phyloP scores from a whole-genome alignment of 176 grass and related monocot genomes.

The Areca catechu region DNA sequence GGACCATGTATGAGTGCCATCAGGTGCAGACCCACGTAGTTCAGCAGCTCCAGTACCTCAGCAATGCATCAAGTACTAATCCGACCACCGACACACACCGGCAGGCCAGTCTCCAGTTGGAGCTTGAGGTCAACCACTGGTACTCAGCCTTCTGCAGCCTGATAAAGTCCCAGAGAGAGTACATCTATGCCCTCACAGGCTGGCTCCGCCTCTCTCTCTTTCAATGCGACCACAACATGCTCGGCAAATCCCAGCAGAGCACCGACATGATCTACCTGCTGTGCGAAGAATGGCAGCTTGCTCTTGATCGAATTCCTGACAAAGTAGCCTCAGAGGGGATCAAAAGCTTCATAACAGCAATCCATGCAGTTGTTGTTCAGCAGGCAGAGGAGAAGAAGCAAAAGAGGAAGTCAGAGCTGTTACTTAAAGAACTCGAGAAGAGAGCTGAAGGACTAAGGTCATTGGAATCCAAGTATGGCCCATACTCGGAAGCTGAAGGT shows the following conservation, averaged over 20 bases:
- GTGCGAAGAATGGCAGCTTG: conserved; percentile 97
- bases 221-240: conserved; percentile 60
- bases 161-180: conserved; percentile 78
- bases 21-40: conserved; percentile 98
- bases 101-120: conserved; percentile 77
- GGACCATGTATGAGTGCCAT: conserved; percentile 98
- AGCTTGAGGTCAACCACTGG: conserved; percentile 88
- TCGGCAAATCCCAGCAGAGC: conserved; percentile 38
- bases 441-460: conserved; percentile 65
- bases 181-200: conserved; percentile 78
- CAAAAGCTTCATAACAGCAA: conserved; percentile 76
- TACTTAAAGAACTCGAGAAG: conserved; percentile 77
- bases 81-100: conserved; percentile 68
- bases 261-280: conserved; percentile 64
- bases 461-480: conserved; percentile 50
- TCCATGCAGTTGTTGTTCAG: conserved; percentile 63
- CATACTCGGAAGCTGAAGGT: conserved; percentile 25
- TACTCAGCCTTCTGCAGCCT: conserved; percentile 84
- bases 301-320: conserved; percentile 81
- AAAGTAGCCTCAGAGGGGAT: conserved; percentile 94
- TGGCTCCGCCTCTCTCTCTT: conserved; percentile 96
- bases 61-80: conserved; percentile 44
- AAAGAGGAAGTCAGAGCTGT: conserved; percentile 67
- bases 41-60: conserved; percentile 85
- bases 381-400: conserved; percentile 85